Evolutionary conservation across 2,329 filamentous ascomycete species (phyloP).

Genomic region (Gnomoniopsis smithogilvyi): DNA sequence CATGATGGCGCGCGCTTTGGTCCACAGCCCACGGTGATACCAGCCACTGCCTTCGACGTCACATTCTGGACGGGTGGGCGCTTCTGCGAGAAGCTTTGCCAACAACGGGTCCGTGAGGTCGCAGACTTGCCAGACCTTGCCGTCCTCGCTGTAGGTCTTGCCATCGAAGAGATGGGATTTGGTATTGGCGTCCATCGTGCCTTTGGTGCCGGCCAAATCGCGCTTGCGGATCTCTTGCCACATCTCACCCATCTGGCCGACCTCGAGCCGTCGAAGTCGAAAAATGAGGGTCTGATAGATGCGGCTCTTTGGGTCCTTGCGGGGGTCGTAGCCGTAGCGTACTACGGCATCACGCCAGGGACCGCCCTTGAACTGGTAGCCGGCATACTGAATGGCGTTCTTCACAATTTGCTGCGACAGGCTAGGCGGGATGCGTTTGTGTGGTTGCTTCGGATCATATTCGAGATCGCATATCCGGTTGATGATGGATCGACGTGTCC

Average conservation of each 20-base stretch:
- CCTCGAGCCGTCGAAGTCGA: conserved; percentile 58
- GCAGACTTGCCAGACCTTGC: conserved; percentile 91
- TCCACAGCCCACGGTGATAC: conserved; percentile 78
- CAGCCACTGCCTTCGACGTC: conserved; percentile 70
- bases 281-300: conserved; percentile 89
- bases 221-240: conserved; percentile 47
- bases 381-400: conserved; percentile 76
- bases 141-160: conserved; percentile 68
- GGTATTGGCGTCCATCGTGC: conserved; percentile 24
- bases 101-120: conserved; percentile 84
- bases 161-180: conserved; percentile 78
- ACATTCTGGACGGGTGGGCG: conserved; percentile 56
- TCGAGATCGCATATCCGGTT: conserved; percentile 56
- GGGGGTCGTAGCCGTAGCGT: conserved; percentile 81
- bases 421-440: conserved; percentile 25
- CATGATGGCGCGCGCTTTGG: conserved; percentile 84
- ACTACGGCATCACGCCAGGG: conserved; percentile 90
- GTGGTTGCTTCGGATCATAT: conserved; percentile 31
- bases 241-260: conserved; percentile 42
- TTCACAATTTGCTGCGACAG: conserved; percentile 58
- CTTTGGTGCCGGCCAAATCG: conserved; percentile 27
- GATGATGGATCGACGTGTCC: conserved; percentile 78
- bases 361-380: conserved; percentile 89
- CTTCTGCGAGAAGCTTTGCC: conserved; percentile 59
- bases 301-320: conserved; percentile 71